A percentile compares a stretch with the other conserved stretches of the same genome.
Evolutionary conservation across 208 protist genomes (phyloP).

Genomic region (Sergeia podlipaevii): DNA sequence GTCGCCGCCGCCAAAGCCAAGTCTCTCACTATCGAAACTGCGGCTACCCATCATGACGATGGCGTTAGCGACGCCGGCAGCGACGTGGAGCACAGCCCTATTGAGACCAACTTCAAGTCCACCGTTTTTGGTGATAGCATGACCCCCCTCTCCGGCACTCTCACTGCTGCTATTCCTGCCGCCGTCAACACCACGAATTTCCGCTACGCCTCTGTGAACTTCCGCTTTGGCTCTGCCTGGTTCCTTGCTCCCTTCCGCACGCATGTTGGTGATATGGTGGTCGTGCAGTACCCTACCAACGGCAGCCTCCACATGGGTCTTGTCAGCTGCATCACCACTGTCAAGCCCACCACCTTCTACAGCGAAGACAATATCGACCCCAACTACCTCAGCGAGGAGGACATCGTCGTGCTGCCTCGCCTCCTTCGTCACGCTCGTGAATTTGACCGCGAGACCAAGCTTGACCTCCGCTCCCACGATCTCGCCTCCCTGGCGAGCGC

Average conservation of each 20-base stretch:
- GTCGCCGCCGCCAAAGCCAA: constrained; percentile 2
- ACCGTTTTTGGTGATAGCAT: background rate
- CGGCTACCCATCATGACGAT: constrained; percentile 20
- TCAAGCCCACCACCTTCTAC: constrained; percentile 70
- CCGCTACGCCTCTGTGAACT: constrained; percentile 84
- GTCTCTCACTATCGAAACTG: background rate
- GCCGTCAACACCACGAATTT: constrained; percentile 15
- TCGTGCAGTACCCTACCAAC: constrained; percentile 75
- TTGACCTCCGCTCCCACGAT: constrained; percentile 66
- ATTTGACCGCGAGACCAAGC: constrained; percentile 71
- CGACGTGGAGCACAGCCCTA: background rate
- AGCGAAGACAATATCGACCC: constrained; percentile 50
- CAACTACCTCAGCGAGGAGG: constrained; percentile 58
- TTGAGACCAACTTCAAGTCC: background rate
- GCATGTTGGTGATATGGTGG: constrained; percentile 70
- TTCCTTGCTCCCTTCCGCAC: constrained; percentile 82
- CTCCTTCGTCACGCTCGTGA: constrained; percentile 77
- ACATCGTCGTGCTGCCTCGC: constrained; percentile 43
- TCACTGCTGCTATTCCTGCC: background rate
- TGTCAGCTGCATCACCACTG: constrained; percentile 64
- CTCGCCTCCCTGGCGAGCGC: constrained; percentile 54
- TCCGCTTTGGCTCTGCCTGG: constrained; percentile 85
- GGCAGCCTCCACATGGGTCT: constrained; percentile 71
- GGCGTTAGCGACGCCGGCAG: constrained; percentile 45
- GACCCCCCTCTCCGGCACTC: background rate